Percentiles rank a stretch among this genome's conserved stretches.
Conservation (phyloP, 495 filamentous ascomycete species). For the Neurospora tetraspora region DNA sequence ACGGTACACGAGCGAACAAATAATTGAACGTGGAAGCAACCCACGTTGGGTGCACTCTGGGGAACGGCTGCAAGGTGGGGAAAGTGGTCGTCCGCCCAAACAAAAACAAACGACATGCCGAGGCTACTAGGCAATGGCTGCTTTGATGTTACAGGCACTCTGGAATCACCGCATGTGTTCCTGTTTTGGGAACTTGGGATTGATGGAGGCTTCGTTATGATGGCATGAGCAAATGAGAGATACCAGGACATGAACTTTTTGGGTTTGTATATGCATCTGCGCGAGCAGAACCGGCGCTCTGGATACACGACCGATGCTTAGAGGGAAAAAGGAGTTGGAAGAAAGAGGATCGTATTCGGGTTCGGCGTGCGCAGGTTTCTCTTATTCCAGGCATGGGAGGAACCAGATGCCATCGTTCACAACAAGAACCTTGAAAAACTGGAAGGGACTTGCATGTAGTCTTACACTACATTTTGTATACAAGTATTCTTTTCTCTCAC, state of each 20-base stretch:
- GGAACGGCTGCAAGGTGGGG: not conserved
- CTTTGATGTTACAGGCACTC: not conserved
- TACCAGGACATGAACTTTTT: not conserved
- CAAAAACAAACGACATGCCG: not conserved
- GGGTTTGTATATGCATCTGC: not conserved
- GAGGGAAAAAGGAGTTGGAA: not conserved
- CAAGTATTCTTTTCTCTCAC: not conserved
- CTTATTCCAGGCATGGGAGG: not conserved
- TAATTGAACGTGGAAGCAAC: not conserved
- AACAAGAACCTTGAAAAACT: not conserved
- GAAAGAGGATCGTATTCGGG: not conserved
- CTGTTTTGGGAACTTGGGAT: not conserved
- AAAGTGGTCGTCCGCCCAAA: not conserved
- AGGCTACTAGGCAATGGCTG: not conserved
- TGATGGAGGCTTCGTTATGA: not conserved
- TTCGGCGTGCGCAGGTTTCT: not conserved
- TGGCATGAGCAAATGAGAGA: not conserved
- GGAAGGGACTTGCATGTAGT: not conserved
- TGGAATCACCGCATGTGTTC: not conserved
- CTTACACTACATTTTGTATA: not conserved
- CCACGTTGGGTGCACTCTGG: not conserved
- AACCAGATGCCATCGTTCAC: not conserved
- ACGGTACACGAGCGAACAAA: not conserved
- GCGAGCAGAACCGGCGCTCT: not conserved
- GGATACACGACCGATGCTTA: not conserved